Base-by-base conservation (phyloP, 78 protist genomes). In the Polysphondylium violaceum region DNA sequence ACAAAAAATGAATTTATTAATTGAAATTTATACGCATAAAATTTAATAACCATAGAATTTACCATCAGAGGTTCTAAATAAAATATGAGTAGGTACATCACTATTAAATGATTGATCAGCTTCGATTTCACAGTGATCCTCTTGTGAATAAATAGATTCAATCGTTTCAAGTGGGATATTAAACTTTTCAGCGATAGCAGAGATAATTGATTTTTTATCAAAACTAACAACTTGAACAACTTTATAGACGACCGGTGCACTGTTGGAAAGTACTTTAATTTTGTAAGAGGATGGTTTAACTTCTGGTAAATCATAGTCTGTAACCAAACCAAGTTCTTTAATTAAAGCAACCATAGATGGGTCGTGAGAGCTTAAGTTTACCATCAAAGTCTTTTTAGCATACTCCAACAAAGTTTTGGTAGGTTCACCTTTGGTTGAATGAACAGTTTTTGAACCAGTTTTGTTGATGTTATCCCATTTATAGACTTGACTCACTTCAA, bases 241-340 rank as follows among this genome's bases (percentile, higher is more conserved):
- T 63, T 63, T 38, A 27, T 35, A 63, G 27, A 63, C 16, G 16
- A 23, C 8, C 19, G 71, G 71, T 4, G 27, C 71, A 35, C 35
- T 63, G 6, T 63, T 63, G 5, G 17, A 35, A 23, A 63, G 1
- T 9, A 63, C 71, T 33, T n/a, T n/a, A n/a, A n/a, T n/a, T n/a
- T n/a, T n/a, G n/a, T n/a, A n/a, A n/a, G n/a, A n/a, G n/a, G n/a
- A n/a, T n/a, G n/a, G n/a, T n/a, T n/a, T n/a, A 63, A 14, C 3
- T 11, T 63, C 44, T 60, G 71, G 71, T 63, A 63, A 63, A 29
- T 63, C 12, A 63, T 63, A 44, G 4, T 71, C 77, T 6, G 50
- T 29, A 1, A 74, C 69, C 27, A 74, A 21, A 58, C 83, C 83
- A 21, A 74, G 47, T 21, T 74, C 83, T 38, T 74, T 74, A 0